These are phyloP conservation scores for Raddia distichophylla DNA, from an alignment of 176 grass and related monocot genomes.

Conservation along the genomic window DNA sequence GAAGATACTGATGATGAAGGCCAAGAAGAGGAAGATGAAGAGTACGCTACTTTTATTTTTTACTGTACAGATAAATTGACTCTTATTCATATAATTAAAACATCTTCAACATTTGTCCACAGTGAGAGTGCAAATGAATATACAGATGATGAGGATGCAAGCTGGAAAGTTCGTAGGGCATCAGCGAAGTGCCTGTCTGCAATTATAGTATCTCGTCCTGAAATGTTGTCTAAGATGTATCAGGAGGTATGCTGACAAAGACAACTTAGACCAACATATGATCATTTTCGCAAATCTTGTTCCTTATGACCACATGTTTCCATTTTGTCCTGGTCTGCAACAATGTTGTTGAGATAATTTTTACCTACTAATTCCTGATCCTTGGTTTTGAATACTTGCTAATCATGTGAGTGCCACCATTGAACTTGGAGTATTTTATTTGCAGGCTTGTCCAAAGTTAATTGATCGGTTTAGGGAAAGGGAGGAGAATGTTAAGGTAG, in stretches of 20 bases:
- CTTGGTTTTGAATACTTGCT: neutral
- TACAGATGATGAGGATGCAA: slow-evolving; percentile 97
- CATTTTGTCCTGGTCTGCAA: neutral
- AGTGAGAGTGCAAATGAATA: slow-evolving; percentile 98
- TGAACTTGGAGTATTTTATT: slow-evolving; percentile 23
- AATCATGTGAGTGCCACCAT: neutral
- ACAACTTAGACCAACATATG: slow-evolving; percentile 7
- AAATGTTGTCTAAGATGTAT: slow-evolving; percentile 89
- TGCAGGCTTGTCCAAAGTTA: slow-evolving; percentile 92
- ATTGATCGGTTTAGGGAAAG: slow-evolving; percentile 96
- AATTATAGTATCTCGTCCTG: slow-evolving; percentile 90
- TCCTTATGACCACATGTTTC: slow-evolving; percentile 14
- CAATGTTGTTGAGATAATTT: neutral
- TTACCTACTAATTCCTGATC: neutral
- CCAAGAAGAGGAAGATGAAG: slow-evolving; percentile 91
- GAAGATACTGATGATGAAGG: slow-evolving; percentile 94
- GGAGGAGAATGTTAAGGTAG: slow-evolving; percentile 99
- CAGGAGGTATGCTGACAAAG: slow-evolving; percentile 57
- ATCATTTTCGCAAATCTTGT: neutral
- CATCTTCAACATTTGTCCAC: slow-evolving; percentile 33
- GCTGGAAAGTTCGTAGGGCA: slow-evolving; percentile 98
- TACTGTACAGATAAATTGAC: slow-evolving; percentile 18
- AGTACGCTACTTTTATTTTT: slow-evolving; percentile 62
- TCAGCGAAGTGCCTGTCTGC: slow-evolving; percentile 90
- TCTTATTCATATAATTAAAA: slow-evolving; percentile 21